Base-by-base conservation (phyloP, 495 filamentous ascomycete species). In the Apodospora peruviana region DNA sequence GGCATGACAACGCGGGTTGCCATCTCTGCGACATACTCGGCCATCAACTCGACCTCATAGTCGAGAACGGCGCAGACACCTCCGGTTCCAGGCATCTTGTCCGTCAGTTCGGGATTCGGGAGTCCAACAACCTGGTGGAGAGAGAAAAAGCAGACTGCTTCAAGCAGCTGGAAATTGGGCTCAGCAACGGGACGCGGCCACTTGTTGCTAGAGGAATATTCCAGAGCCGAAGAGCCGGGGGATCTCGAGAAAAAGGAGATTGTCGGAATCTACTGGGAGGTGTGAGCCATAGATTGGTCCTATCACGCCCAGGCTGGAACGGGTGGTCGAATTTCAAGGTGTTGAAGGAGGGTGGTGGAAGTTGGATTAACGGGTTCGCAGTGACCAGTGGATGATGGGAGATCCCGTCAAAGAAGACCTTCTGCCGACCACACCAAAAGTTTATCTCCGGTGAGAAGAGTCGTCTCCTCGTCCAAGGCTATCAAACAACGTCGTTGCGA, bases 21-120 rank as follows among this genome's bases (percentile, higher is more conserved):
- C 83, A 91, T 94, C 61, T 96, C 87, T 44, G 90, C 84, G 62
- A 99, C 93, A 71, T 95, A 99, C 61, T 96, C 91, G 47, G 90
- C 87, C 90, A 97, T 99, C 66, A 88, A 77, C 55, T 96, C 90
- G 83, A 97, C 93, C 65, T 97, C 93, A 68, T 99, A 99, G 74
- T 99, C 94, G 65, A 99, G 80, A 67, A 94, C 85, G 47, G 88
- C 88, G 58, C 93, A 91, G 34, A 99, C 94, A 57, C 93, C 93
- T 72, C 93, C 93, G 14, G 27, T 14, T n/a, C n/a, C n/a, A 53
- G 67, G 79, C 73, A 76, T 76, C 55, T 63, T 75, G 67, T 32
- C 52, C 43, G 60, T 37, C 49, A 47, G 36, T 5, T 21, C n/a
- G 43, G 32, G 38, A 22, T 7, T 16, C 12, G 34, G 54, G 60